phyloP scores from a whole-genome alignment of 2,329 filamentous ascomycete genomes.

The Aureobasidium sp. region DNA sequence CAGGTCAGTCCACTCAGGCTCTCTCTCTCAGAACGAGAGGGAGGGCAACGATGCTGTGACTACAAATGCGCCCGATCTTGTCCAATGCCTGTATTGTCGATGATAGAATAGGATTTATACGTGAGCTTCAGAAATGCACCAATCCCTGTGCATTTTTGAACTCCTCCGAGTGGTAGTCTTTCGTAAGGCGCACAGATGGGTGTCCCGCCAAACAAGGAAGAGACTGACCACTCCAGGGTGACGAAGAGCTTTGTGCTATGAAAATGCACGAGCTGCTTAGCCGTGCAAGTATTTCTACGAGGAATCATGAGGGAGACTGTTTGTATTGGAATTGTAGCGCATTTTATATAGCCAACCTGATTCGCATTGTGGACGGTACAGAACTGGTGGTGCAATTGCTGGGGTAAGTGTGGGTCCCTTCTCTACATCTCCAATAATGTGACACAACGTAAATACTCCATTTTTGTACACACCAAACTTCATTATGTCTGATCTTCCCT shows the following conservation, averaged over 20 bases:
- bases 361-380: background rate
- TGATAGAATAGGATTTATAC: too few species aligned
- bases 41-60: too few species aligned
- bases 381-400: background rate
- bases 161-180: too few species aligned
- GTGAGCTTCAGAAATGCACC: too few species aligned
- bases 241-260: background rate
- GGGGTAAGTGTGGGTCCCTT: conserved; percentile 1
- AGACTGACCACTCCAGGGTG: background rate
- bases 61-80: too few species aligned
- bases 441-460: background rate
- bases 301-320: background rate
- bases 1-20: too few species aligned
- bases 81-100: too few species aligned
- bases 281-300: too few species aligned
- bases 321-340: background rate
- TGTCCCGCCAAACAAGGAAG: background rate
- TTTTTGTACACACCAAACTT: background rate
- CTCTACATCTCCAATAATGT: background rate
- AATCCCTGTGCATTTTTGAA: too few species aligned
- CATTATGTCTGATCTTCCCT: conserved; percentile 43
- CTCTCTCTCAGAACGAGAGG: too few species aligned
- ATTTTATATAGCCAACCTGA: background rate
- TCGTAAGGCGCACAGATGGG: too few species aligned
- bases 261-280: background rate